Conservation (phyloP, 495 filamentous ascomycete genomes). For the Aspergillus asperescens region DNA sequence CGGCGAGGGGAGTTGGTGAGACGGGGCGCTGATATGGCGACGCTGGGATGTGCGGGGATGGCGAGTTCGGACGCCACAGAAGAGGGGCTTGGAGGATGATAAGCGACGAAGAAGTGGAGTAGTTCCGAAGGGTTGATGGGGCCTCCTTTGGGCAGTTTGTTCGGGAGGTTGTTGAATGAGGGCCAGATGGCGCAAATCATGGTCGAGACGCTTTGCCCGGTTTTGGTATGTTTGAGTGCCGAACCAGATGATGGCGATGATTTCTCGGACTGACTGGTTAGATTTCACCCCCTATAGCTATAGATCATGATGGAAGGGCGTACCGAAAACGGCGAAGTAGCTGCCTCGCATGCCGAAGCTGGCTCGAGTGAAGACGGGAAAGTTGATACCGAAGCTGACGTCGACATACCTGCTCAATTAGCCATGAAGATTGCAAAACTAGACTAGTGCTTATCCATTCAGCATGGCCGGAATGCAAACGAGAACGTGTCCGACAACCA, state of each 20-base stretch:
- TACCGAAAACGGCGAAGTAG: conserved; percentile 39
- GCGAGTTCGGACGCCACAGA: conserved; percentile 46
- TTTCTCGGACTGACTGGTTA: conserved; percentile 24
- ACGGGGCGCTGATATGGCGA: conserved; percentile 42
- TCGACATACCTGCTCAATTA: conserved; percentile 27
- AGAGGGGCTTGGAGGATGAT: conserved; percentile 43
- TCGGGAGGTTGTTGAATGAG: conserved; percentile 48
- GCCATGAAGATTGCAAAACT: neutral
- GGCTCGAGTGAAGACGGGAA: conserved; percentile 23
- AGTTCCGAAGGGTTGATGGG: conserved; percentile 45
- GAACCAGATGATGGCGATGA: conserved; percentile 20
- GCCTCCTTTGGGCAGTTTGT: conserved; percentile 38
- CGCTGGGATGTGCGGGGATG: conserved; percentile 48
- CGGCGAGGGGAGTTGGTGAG: conserved; percentile 32
- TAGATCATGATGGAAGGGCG: neutral
- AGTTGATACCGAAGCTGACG: conserved; percentile 25
- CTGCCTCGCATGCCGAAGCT: conserved; percentile 56
- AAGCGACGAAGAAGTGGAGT: conserved; percentile 47
- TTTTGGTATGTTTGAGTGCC: conserved; percentile 39
- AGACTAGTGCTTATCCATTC: conserved; percentile 11
- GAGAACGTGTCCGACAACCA: conserved; percentile 14
- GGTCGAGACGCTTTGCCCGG: conserved; percentile 47
- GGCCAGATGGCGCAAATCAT: conserved; percentile 55
- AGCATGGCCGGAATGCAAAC: conserved; percentile 19
- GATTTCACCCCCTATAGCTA: no score